Evolutionary conservation across 495 filamentous ascomycete genomes (phyloP).

Genomic region (Xylona heveae): DNA sequence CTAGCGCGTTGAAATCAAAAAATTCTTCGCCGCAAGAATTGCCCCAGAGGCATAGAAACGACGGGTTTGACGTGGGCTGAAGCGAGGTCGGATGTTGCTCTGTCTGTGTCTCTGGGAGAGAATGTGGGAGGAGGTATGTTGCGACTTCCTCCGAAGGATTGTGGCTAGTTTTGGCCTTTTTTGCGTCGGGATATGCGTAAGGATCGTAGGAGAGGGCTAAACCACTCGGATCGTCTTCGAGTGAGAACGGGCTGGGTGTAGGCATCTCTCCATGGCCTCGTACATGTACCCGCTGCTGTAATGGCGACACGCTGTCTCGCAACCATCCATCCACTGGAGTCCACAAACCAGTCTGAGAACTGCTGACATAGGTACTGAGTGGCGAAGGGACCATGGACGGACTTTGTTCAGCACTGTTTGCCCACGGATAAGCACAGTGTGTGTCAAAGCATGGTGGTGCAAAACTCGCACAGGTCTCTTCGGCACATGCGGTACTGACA

Average conservation of each 20-base stretch:
- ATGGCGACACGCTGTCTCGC: too few species aligned
- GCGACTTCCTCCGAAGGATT: background rate
- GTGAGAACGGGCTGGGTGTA: background rate
- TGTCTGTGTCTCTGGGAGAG: background rate
- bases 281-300: too few species aligned
- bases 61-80: constrained; percentile 1
- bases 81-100: background rate
- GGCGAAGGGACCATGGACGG: constrained; percentile 1
- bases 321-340: too few species aligned
- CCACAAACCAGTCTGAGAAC: too few species aligned
- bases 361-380: too few species aligned
- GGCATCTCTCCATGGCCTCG: too few species aligned
- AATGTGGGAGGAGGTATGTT: too few species aligned
- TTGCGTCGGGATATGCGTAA: background rate
- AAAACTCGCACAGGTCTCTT: too few species aligned
- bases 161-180: background rate
- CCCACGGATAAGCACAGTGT: background rate
- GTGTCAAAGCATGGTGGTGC: constrained; percentile 4
- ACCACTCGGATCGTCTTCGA: background rate
- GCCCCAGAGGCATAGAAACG: constrained; percentile 3
- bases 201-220: too few species aligned
- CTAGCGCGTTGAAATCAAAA: constrained; percentile 3
- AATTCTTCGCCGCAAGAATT: constrained; percentile 3
- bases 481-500: background rate
- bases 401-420: background rate